Evolutionary conservation across 139 green algal genomes (phyloP).

Genomic region (Dunaliella primolecta): DNA sequence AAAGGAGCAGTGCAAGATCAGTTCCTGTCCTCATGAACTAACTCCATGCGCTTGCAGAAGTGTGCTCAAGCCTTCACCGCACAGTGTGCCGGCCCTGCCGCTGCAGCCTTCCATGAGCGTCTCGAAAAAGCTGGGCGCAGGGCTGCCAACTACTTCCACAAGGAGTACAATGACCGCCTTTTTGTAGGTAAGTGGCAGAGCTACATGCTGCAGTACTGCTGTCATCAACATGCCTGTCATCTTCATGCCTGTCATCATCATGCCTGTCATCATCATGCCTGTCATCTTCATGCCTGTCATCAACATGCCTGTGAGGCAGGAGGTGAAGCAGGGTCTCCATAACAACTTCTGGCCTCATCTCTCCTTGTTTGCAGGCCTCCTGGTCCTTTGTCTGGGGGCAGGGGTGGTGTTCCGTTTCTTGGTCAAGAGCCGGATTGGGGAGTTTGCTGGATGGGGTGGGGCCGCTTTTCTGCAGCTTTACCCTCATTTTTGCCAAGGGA

Average conservation of each 20-base stretch:
- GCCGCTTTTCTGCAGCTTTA: not conserved
- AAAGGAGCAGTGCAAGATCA: too few species aligned
- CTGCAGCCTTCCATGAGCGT: not conserved
- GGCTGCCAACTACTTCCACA: not conserved
- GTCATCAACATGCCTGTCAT: not conserved
- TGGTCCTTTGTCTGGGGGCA: not conserved
- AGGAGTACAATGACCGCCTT: not conserved
- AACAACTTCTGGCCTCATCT: not conserved
- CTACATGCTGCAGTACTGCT: not conserved
- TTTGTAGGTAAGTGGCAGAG: not conserved
- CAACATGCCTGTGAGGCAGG: not conserved
- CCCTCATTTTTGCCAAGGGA: not conserved
- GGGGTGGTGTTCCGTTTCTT: conserved; percentile 12
- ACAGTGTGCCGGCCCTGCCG: not conserved
- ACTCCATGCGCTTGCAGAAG: not conserved
- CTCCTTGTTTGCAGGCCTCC: not conserved
- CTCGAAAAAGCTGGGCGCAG: not conserved
- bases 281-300: not conserved
- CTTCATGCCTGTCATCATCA: conserved; percentile 1
- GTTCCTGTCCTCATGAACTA: too few species aligned
- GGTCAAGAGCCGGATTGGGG: not conserved
- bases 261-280: not conserved
- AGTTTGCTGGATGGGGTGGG: not conserved
- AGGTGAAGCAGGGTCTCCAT: too few species aligned
- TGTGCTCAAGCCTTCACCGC: not conserved